A percentile compares a stretch with the other conserved stretches of the same genome.
Evolutionary conservation across 345 rosid genomes (phyloP).

Genomic region (Punica granatum): DNA sequence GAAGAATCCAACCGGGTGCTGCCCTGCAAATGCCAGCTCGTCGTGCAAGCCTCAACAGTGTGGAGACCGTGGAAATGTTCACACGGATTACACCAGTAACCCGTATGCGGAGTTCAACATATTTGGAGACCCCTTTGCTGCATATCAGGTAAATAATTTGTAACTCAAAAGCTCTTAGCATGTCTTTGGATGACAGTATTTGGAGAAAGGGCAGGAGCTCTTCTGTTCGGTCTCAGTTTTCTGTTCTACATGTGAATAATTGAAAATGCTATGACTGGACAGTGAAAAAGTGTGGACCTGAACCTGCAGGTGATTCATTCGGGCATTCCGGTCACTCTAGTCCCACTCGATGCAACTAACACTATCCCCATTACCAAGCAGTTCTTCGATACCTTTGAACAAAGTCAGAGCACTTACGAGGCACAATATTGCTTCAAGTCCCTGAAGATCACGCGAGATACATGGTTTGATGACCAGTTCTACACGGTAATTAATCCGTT

Average conservation of each 20-base stretch:
- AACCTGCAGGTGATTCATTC: constrained; percentile 68
- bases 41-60: constrained; percentile 55
- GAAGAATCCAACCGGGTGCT: constrained; percentile 55
- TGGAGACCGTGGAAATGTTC: constrained; percentile 64
- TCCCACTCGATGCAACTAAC: constrained; percentile 91
- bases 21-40: constrained; percentile 34
- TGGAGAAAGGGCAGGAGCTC: not conserved
- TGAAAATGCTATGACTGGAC: not conserved
- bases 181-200: not conserved
- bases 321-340: constrained; percentile 70
- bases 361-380: constrained; percentile 52
- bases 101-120: constrained; percentile 90
- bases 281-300: not conserved
- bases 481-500: constrained; percentile 28
- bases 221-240: no score
- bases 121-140: constrained; percentile 81
- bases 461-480: constrained; percentile 56
- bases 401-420: constrained; percentile 54
- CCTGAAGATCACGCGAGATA: constrained; percentile 62
- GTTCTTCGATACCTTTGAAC: constrained; percentile 57
- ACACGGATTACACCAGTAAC: constrained; percentile 57
- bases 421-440: constrained; percentile 74
- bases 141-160: constrained; percentile 50
- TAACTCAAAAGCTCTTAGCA: not conserved
- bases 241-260: no score